A percentile compares a stretch with the other conserved stretches of the same genome.
Evolutionary conservation across 1,284 basidiomycete genomes (phyloP).

Genomic region (Tremellales sp.): DNA sequence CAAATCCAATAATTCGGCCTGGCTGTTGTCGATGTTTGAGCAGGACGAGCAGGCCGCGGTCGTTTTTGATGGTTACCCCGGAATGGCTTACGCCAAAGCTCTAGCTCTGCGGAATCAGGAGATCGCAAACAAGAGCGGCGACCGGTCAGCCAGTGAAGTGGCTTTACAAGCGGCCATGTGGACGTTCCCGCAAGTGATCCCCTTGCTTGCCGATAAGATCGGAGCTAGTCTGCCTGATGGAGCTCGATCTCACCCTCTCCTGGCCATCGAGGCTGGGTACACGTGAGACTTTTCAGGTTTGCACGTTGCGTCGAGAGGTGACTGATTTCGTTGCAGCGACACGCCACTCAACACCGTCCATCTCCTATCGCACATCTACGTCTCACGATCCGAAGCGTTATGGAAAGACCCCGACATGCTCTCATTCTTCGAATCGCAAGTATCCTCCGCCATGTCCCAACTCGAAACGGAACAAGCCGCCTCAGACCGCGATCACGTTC

Average conservation of each 20-base stretch:
- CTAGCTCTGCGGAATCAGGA: conserved; percentile 63
- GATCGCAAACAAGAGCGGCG: conserved; percentile 54
- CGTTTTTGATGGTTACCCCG: conserved; percentile 62
- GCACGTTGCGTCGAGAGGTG: conserved; percentile 27
- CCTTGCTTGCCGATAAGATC: conserved; percentile 75
- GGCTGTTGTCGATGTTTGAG: conserved; percentile 67
- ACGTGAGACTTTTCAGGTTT: conserved; percentile 50
- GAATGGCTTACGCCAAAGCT: conserved; percentile 73
- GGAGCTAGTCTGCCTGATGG: conserved; percentile 62
- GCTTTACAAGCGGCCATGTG: conserved; percentile 68
- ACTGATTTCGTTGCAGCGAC: conserved; percentile 29
- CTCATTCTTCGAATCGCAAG: conserved; percentile 64
- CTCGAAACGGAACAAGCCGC: conserved; percentile 24
- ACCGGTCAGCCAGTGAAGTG: conserved; percentile 58
- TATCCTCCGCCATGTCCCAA: conserved; percentile 17
- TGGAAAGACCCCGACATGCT: conserved; percentile 72
- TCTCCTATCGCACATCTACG: conserved; percentile 80
- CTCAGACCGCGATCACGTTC: conserved; percentile 27
- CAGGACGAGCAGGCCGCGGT: conserved; percentile 41
- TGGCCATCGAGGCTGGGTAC: conserved; percentile 64
- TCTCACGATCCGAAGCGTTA: conserved; percentile 63
- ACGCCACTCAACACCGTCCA: conserved; percentile 51
- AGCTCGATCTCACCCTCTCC: conserved; percentile 60
- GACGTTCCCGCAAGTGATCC: conserved; percentile 73
- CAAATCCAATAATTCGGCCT: conserved; percentile 71